Evolutionary conservation across 2,329 filamentous ascomycete species (phyloP), one percentile per base, ranked within the genome.

Genomic region (Pyricularia pennisetigena): DNA sequence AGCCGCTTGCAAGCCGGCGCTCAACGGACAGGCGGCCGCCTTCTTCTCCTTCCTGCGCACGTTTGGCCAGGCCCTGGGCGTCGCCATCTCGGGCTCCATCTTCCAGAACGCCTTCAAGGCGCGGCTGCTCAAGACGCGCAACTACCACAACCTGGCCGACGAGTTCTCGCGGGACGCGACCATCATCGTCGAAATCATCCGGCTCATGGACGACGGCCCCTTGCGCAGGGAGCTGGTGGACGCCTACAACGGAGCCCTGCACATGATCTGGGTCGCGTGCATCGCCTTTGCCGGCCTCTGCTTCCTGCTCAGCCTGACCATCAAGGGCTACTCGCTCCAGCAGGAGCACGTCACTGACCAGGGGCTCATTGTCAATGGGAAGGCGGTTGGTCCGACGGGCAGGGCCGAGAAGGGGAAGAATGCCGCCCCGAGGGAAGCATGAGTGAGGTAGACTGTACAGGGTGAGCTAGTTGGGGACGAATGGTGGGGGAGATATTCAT

Each of bases 31-130:
- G 72, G 83, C 88, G 59, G 84, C 86, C 1, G 88, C 85, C 12
- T 85, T 91, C 79, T 90, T 88, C 77, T 85, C 83, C 67, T 92
- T 92, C 79, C 83, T 88, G 72, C 84, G 88, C 16, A 83, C 85
- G 1, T 82, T 91, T 28, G 89, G 89, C 0, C 87, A 90, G 74
- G 82, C 85, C 0, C 77, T 91, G 10, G 89, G 89, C 28, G 86
- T 91, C 2, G 88, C 89, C 1, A 81, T 90, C 67, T 86, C 87
- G 1, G 88, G 89, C 3, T 87, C 89, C 35, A 83, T 90, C 67
- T 91, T 92, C 78, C 88, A 92, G 76, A 92, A 91, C 71, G 81
- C 82, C 68, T 85, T 89, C 77, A 79, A 78, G 68, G 77, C 76
- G 63, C 82, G 85, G 70, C 75, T 90, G 63, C 71, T 79, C 16